phyloP scores from a whole-genome alignment of 306 rosid species.

The Phaseolus lunatus region DNA sequence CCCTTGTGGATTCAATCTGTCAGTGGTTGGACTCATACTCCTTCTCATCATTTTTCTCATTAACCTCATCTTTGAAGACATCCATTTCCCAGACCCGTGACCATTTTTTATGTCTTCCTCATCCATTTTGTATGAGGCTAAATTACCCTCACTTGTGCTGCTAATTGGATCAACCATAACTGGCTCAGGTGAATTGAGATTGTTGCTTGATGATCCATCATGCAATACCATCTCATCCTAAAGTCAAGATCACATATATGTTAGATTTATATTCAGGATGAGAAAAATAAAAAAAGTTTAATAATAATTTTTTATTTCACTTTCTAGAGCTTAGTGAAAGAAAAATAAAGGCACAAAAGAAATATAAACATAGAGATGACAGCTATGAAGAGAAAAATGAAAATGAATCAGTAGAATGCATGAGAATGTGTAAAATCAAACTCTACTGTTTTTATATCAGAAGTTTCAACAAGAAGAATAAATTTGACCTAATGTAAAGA shows the following conservation, averaged over 20 bases:
- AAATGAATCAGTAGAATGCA: background rate
- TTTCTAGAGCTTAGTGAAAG: too few species aligned
- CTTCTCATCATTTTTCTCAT: conserved; percentile 67
- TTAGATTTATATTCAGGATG: background rate
- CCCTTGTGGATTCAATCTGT: conserved; percentile 36
- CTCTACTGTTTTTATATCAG: too few species aligned
- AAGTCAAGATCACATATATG: background rate
- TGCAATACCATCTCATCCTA: conserved; percentile 41
- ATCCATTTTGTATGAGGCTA: background rate
- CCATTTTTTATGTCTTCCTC: conserved; percentile 39
- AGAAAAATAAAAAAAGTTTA: too few species aligned
- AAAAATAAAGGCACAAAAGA: too few species aligned
- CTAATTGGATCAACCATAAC: conserved; percentile 34
- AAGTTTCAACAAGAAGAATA: background rate
- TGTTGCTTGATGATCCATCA: conserved; percentile 54
- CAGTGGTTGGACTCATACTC: background rate
- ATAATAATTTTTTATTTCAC: too few species aligned
- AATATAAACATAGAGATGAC: too few species aligned
- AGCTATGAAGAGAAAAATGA: background rate
- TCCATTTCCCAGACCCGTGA: conserved; percentile 64
- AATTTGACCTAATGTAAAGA: background rate
- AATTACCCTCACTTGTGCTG: conserved; percentile 23
- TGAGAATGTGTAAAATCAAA: background rate
- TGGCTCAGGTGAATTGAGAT: conserved; percentile 41
- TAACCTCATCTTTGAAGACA: conserved; percentile 80